Evolutionary conservation across 73 alveolate genomes (phyloP).

Genomic region (Chromera velia): DNA sequence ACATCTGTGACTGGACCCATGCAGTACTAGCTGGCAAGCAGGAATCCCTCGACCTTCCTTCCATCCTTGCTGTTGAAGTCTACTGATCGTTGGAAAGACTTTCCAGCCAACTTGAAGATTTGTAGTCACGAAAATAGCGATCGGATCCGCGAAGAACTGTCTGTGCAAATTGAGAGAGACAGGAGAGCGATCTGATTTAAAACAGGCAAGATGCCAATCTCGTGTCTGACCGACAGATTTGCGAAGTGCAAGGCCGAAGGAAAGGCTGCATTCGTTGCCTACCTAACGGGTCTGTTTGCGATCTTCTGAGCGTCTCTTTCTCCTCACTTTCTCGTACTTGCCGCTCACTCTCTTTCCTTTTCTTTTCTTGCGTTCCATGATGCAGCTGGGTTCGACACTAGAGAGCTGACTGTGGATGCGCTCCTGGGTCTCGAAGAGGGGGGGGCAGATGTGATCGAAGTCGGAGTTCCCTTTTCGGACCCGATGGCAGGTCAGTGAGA

Average conservation of each 20-base stretch:
- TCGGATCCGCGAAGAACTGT: not conserved
- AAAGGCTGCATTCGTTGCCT: conserved; percentile 34
- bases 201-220: not conserved
- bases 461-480: conserved; percentile 36
- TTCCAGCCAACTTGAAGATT: not conserved
- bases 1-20: no score
- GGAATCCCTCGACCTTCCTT: not conserved
- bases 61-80: not conserved
- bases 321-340: not conserved
- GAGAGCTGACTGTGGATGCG: conserved; percentile 23
- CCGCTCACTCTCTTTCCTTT: not conserved
- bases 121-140: not conserved
- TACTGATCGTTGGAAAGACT: no score
- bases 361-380: not conserved
- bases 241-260: conserved; percentile 18
- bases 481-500: conserved; percentile 17
- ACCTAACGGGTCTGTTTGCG: conserved; percentile 7
- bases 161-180: not conserved
- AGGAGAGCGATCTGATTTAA: not conserved
- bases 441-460: conserved; percentile 34
- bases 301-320: not conserved
- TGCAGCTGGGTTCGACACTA: conserved; percentile 28
- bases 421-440: conserved; percentile 18
- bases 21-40: not conserved
- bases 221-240: conserved; percentile 6